These are phyloP conservation scores for Tricholoma saponaceum DNA, from an alignment of 768 basidiomycete genomes.

Conservation along the genomic window DNA sequence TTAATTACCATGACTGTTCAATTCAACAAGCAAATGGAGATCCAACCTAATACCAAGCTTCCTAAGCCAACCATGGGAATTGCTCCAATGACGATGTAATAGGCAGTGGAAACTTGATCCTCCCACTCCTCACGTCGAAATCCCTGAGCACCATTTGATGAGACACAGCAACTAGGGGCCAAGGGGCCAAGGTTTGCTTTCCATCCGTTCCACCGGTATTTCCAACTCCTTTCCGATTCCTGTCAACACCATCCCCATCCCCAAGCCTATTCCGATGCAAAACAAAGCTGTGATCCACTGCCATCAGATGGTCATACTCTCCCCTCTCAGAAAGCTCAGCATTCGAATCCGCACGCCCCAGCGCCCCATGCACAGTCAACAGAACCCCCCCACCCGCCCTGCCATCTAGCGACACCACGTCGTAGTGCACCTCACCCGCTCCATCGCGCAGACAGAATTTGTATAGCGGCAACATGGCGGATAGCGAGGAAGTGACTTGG, in stretches of 20 bases:
- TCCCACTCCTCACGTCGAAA: background rate
- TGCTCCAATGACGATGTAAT: background rate
- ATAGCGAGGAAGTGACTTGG: slow-evolving; percentile 1
- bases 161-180: slow-evolving; percentile 25
- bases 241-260: background rate
- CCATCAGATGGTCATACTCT: slow-evolving; percentile 4
- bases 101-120: background rate
- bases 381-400: slow-evolving; percentile 16
- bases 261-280: slow-evolving; percentile 11
- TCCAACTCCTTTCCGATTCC: background rate
- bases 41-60: background rate
- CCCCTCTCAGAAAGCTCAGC: slow-evolving; percentile 9
- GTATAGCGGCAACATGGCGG: slow-evolving; percentile 9
- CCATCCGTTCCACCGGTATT: background rate
- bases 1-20: background rate
- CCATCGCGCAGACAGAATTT: slow-evolving; percentile 19
- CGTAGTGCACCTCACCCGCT: slow-evolving; percentile 14
- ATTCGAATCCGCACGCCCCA: slow-evolving; percentile 13
- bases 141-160: slow-evolving; percentile 18
- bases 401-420: slow-evolving; percentile 14
- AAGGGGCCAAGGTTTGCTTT: slow-evolving; percentile 4
- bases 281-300: slow-evolving; percentile 28
- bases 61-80: background rate
- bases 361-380: slow-evolving; percentile 22
- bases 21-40: too few species aligned